Base-by-base conservation (phyloP, 768 basidiomycete genomes). In the Mycena olivaceomarginata region DNA sequence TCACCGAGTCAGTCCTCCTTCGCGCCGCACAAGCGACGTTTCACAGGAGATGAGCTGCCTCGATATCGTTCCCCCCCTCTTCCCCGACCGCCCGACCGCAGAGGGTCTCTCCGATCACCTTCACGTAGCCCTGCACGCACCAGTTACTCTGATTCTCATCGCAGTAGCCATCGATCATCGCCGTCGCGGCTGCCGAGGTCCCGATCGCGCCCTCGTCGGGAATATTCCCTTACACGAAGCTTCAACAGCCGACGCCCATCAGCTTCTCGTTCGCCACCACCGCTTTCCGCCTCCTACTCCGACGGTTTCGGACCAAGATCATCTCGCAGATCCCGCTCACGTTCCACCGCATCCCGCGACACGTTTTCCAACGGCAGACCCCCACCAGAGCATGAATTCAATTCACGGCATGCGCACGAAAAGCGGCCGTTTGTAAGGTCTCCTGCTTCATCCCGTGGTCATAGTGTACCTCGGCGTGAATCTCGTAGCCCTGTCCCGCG, bases 341-440 rank as follows among this genome's bases (percentile, higher is more conserved):
- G 66, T 15, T 76, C 75, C 12, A 22, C 56, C 22, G 40, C 15
- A 15, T 56, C 74, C 20, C 76, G 70, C 2, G 71, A 31, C 20
- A 51, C 68, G 8, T 76, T 70, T 22, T 72, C 70, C 39, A 60
- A 53, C 41, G 37, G n/a, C 43, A 18, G 7, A 56, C 5, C 1
- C 25, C 60, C 62, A 2, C 74, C 51, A 45, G 12, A 60, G 40
- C 59, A 7, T n/a, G 46, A 70, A 5, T 40, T 76, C 56, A 73
- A 76, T n/a, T 74, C 75, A 2, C 78, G 72, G 7, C 16, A 70
- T 43, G 31, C 62, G 10, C 20, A 39, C 25, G 65, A 66, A 39
- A 78, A 75, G 41, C 66, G 77, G 7, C 63, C 65, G 41, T 74
- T 67, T 48, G 70, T 70, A 18, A 37, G 77, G 31, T 78, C 77